phyloP scores from a whole-genome alignment of 441 rosid species.

The Gossypium lobatum region DNA sequence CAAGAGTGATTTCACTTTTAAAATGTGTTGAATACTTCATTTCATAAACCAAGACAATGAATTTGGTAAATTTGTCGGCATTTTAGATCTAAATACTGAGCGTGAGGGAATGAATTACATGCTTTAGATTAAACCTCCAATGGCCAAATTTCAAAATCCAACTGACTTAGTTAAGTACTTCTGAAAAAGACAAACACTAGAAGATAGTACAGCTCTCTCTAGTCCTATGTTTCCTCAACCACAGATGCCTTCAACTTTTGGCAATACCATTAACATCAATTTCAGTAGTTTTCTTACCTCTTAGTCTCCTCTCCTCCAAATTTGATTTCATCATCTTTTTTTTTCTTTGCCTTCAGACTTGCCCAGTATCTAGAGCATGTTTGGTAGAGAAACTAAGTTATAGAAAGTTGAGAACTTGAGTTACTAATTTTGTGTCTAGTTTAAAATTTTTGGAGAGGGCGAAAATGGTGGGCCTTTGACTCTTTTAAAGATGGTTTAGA shows the following conservation, averaged over 20 bases:
- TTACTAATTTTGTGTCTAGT: not conserved
- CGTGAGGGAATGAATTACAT: not conserved
- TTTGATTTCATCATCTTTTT: not conserved
- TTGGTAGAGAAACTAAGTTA: not conserved
- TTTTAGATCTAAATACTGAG: not conserved
- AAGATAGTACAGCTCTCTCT: constrained; percentile 2
- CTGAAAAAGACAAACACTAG: not conserved
- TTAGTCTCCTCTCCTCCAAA: not conserved
- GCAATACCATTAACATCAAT: not conserved
- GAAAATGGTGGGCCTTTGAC: not conserved
- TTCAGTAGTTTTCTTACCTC: not conserved
- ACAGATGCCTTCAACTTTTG: not conserved
- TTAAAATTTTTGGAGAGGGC: not conserved
- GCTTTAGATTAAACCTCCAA: constrained; percentile 3
- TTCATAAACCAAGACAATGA: not conserved
- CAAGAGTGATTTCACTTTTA: constrained; percentile 1
- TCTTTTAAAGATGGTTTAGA: not conserved
- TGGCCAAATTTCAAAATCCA: not conserved
- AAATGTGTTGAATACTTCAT: not conserved
- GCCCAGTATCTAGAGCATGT: not conserved
- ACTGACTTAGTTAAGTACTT: not conserved
- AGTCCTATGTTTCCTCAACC: not conserved
- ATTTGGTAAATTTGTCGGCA: not conserved
- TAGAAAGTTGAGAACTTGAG: not conserved
- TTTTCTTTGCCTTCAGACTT: not conserved